Evolutionary conservation across 2,329 filamentous ascomycete species (phyloP), one percentile per base, ranked within the genome.

Genomic region (Phyllachora maydis): DNA sequence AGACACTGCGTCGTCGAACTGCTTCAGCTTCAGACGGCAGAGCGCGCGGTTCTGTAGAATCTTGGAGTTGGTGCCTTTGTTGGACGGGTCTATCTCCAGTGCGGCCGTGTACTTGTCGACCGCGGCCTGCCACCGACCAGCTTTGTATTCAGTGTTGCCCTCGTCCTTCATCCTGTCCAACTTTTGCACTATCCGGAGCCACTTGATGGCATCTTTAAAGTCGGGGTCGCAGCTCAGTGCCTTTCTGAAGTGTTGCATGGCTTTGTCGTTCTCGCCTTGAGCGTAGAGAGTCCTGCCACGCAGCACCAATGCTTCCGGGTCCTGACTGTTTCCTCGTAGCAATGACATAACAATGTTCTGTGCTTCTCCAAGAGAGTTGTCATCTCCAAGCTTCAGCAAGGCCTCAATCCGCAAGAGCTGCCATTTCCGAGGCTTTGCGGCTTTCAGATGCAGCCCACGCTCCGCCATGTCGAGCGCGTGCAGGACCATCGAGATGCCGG

Each of bases 251-350:
- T 90, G 78, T 42, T 85, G 77, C 20, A 92, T 64, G 2, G 88
- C 85, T 58, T 93, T 91, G 3, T 90, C 78, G 40, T 92, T 92
- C 36, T 98, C 88, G 15, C 88, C 88, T 43, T 88, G 78, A 4
- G 71, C 73, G 39, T 95, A 95, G 23, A 92, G 61, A 10, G 81
- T 75, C 32, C 82, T 69, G 13, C 85, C 88, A 22, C 85, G 69
- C 24, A 98, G 65, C 5, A 93, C 78, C 32, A 98, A 56, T 2
- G 85, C 88, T 50, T 98, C 88, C 2, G 88, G 83, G 40, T 98
- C 88, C 43, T 85, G 75, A 45, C 60, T 81, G 54, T 95, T 95
- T 41, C 65, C 60, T 25, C 88, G 69, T 31, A 98, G 59, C 36
- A 98, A 51, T 3, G 65, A 66, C 67, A 93, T 92, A 37, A 82